Evolutionary conservation across 371 early-diverging fungal genomes (phyloP).

Genomic region (Dichotomocladium elegans): DNA sequence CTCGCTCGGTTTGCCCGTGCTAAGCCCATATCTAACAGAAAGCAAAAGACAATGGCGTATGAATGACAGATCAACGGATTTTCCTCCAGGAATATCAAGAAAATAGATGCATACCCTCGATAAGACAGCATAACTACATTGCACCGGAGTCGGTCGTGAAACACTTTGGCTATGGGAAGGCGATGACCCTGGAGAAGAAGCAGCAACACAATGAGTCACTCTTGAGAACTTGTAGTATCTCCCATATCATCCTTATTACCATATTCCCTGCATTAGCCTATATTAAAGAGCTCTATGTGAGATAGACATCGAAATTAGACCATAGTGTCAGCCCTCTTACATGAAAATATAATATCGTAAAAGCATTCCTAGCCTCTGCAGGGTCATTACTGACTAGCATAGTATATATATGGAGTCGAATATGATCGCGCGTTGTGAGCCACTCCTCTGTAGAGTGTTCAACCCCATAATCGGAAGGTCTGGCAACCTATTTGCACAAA

Average conservation of each 20-base stretch:
- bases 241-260: too few species aligned
- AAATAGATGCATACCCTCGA: conserved; percentile 67
- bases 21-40: conserved; percentile 73
- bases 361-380: conserved; percentile 52
- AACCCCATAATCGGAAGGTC: conserved; percentile 71
- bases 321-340: conserved; percentile 45
- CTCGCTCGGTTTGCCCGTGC: conserved; percentile 86
- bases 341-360: conserved; percentile 84
- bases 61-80: too few species aligned
- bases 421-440: conserved; percentile 74
- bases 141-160: conserved; percentile 64
- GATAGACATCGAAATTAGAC: neutral
- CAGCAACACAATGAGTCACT: conserved; percentile 1
- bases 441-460: conserved; percentile 69
- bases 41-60: neutral
- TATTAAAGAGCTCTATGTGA: neutral
- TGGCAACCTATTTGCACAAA: conserved; percentile 50
- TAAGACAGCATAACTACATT: conserved; percentile 96
- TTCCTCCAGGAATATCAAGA: too few species aligned
- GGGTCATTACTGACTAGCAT: conserved; percentile 59
- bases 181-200: conserved; percentile 75
- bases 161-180: conserved; percentile 77
- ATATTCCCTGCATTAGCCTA: conserved; percentile 95
- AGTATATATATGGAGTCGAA: conserved; percentile 73
- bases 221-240: neutral